Evolutionary conservation across 73 alveolate genomes (phyloP).

Genomic region (Paramecium biaurelia): DNA sequence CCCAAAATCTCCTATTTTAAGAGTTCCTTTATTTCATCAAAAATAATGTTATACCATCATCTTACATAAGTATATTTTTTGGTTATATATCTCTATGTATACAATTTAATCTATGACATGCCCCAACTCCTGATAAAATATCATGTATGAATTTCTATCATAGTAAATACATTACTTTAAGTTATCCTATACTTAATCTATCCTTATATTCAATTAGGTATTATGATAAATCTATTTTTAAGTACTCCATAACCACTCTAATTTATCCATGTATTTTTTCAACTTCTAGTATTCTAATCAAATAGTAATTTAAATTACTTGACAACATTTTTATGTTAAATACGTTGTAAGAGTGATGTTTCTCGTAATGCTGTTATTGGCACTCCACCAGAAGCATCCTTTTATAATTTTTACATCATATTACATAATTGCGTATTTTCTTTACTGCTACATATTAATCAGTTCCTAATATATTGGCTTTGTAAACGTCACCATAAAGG

Average conservation of each 20-base stretch:
- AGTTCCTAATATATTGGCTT: constrained; percentile 80
- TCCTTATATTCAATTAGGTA: constrained; percentile 92
- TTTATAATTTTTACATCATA: constrained; percentile 38
- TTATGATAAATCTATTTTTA: constrained; percentile 73
- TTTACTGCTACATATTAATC: constrained; percentile 86
- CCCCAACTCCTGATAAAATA: constrained; percentile 76
- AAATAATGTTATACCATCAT: neutral
- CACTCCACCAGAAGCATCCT: constrained; percentile 63
- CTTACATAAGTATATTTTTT: constrained; percentile 76
- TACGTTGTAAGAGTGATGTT: constrained; percentile 83
- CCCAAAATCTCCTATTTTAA: constrained; percentile 83
- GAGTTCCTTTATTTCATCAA: constrained; percentile 68
- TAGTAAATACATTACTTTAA: constrained; percentile 66
- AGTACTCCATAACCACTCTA: constrained; percentile 83
- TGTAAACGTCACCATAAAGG: constrained; percentile 91
- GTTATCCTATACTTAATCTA: constrained; percentile 67
- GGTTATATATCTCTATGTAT: constrained; percentile 86
- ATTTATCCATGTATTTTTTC: constrained; percentile 52
- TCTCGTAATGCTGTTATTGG: constrained; percentile 98
- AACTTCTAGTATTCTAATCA: constrained; percentile 70
- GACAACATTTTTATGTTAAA: constrained; percentile 90
- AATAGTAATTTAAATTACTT: constrained; percentile 79
- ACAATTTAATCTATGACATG: constrained; percentile 79
- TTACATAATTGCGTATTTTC: constrained; percentile 79
- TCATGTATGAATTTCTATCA: constrained; percentile 76